These are phyloP conservation scores for Scleromitrula shiraiana DNA, from an alignment of 2,329 filamentous ascomycete genomes.

Conservation along the genomic window DNA sequence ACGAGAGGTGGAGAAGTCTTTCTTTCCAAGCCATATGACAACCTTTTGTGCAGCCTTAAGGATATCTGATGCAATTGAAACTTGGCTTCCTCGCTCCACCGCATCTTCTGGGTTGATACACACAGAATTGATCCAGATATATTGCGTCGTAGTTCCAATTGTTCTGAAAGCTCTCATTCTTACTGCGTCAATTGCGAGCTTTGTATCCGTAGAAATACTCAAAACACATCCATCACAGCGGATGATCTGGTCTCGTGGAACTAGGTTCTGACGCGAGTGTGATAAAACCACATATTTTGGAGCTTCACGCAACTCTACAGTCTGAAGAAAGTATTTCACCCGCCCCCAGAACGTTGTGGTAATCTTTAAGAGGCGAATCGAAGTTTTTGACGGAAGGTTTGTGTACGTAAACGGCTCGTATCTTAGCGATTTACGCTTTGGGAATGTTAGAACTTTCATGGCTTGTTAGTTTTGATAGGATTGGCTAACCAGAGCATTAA, in stretches of 20 bases:
- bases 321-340: background rate
- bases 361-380: conserved; percentile 2
- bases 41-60: conserved; percentile 10
- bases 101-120: conserved; percentile 13
- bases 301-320: background rate
- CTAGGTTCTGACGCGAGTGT: background rate
- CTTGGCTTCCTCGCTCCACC: conserved; percentile 10
- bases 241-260: conserved; percentile 1
- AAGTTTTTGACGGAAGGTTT: background rate
- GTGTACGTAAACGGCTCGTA: background rate
- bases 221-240: background rate
- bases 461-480: no score
- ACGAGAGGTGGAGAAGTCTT: conserved; percentile 2
- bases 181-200: background rate
- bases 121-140: conserved; percentile 12
- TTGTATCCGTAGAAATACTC: background rate
- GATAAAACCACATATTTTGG: conserved; percentile 1
- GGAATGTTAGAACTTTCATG: no score
- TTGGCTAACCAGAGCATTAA: no score
- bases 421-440: no score
- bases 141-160: background rate
- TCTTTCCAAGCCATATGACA: conserved; percentile 12
- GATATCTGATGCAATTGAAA: conserved; percentile 11
- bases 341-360: background rate
- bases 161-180: background rate